Evolutionary conservation across 2,329 filamentous ascomycete species (phyloP).

Genomic region (Monascus ruber): DNA sequence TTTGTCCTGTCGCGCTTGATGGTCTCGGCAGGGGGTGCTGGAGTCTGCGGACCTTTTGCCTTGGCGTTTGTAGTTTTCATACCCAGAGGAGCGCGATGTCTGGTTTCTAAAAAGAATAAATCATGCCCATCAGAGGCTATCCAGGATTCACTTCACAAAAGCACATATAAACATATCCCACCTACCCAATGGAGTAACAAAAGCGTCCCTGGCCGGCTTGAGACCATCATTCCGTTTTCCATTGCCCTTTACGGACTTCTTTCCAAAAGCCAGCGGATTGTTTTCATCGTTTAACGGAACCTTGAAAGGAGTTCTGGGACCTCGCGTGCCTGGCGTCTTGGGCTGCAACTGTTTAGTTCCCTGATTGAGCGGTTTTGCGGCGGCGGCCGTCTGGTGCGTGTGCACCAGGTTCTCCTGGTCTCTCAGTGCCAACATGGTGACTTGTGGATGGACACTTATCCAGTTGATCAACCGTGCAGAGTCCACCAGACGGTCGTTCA

Average conservation of each 20-base stretch:
- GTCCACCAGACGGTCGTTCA: background rate
- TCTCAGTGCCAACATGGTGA: conserved; percentile 61
- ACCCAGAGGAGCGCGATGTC: conserved; percentile 69
- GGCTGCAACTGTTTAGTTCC: conserved; percentile 49
- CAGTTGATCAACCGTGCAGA: conserved; percentile 6
- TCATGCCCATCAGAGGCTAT: conserved; percentile 3
- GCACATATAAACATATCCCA: conserved; percentile 2
- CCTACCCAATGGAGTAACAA: conserved; percentile 73
- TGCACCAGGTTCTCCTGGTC: conserved; percentile 85
- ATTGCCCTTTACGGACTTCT: conserved; percentile 45
- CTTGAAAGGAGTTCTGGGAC: conserved; percentile 73
- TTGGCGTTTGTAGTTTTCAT: conserved; percentile 97
- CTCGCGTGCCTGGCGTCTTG: conserved; percentile 68
- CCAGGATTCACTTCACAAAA: background rate
- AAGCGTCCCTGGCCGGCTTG: conserved; percentile 50
- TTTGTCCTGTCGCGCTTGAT: conserved; percentile 54
- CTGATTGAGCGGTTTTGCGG: conserved; percentile 62
- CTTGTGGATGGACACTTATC: conserved; percentile 5
- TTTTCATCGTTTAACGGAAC: conserved; percentile 78
- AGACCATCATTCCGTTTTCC: conserved; percentile 48
- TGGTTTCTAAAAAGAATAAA: conserved; percentile 39
- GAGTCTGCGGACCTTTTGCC: conserved; percentile 54
- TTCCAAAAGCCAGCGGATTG: conserved; percentile 48
- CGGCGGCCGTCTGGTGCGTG: conserved; percentile 57
- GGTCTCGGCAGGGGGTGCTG: conserved; percentile 49